Evolutionary conservation across 352 stramenopile genomes (phyloP).

Genomic region (Bremia lactucae): DNA sequence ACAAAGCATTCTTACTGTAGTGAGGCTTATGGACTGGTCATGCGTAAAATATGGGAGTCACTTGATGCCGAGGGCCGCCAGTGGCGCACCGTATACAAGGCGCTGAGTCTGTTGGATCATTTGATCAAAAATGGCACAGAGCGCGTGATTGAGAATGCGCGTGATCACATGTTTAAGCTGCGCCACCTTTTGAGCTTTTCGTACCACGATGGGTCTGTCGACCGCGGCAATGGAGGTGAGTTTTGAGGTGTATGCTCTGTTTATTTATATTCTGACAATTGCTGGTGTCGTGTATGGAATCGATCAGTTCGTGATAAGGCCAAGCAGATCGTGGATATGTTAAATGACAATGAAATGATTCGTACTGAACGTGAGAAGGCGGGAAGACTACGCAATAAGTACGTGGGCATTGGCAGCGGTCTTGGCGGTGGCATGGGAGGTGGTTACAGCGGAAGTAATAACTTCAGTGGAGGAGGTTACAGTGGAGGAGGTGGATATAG

Average conservation of each 20-base stretch:
- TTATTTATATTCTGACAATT: conserved; percentile 6
- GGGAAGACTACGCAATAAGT: conserved; percentile 78
- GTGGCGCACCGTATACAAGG: conserved; percentile 97
- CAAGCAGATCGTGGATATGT: conserved; percentile 78
- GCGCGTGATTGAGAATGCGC: conserved; percentile 94
- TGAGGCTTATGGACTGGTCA: conserved; percentile 83
- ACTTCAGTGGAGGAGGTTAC: conserved; percentile 29
- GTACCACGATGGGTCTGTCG: conserved; percentile 78
- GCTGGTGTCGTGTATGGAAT: conserved; percentile 3
- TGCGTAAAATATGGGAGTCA: conserved; percentile 93
- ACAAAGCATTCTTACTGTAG: conserved; percentile 22
- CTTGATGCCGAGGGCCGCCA: conserved; percentile 82
- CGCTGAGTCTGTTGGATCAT: conserved; percentile 91
- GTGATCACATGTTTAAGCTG: conserved; percentile 90
- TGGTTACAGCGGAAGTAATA: conserved; percentile 29
- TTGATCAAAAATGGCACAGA: conserved; percentile 97
- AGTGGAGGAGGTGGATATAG: conserved; percentile 27
- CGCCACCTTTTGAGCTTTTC: conserved; percentile 81
- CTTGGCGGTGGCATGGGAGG: conserved; percentile 31
- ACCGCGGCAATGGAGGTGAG: conserved; percentile 76
- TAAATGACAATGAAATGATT: conserved; percentile 86
- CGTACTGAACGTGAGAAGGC: conserved; percentile 83
- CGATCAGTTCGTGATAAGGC: conserved; percentile 79
- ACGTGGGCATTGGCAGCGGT: conserved; percentile 70
- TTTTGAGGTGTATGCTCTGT: not conserved